Evolutionary conservation across 179 eudicot species (phyloP), one percentile per base, ranked within the genome.

Genomic region (Sideroxylon spinosum): DNA sequence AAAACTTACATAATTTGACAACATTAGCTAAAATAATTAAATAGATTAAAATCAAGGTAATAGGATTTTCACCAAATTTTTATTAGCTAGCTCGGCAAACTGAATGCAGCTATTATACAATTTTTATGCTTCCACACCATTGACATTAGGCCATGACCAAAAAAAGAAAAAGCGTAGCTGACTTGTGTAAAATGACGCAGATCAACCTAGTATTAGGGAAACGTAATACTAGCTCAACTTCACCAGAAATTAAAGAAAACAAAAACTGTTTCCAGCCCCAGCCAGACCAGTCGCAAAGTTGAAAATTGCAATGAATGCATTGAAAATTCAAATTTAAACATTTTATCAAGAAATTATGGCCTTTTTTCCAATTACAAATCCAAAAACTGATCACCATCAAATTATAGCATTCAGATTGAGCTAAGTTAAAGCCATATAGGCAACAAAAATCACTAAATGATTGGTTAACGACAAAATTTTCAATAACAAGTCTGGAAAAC

Each of bases 221-320:
- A 59, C 63, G 29, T 11, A 57, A 60, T 73, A 28, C 66, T 26
- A 56, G 17, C 52, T 73, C 53, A 25, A 29, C 28, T 57, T 57
- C 50, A 56, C 19, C 22, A n/a, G 1, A 73, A 55, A 23, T 52
- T 7, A 17, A 19, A 17, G 48, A 55, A 72, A 28, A 55, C 46
- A 22, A 14, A 55, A 72, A 76, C 26, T 37, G 12, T 49, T 57
- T 50, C 32, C 44, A 76, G 69, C 77, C 63, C 14, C 16, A 53
- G 25, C 14, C 2, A 52, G 44, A 25, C 16, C 29, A 10, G 3
- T 26, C 7, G 76, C 22, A 26, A 26, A 55, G 60, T 28, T 25
- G 0, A 55, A 16, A 46, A 72, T 53, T 46, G 17, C 22, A 55
- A 3, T 53, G 4, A 7, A 26, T 25, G 63, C 23, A 0, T 17